Conservation (phyloP, 2,329 filamentous ascomycete species). For the Talaromyces sp. region DNA sequence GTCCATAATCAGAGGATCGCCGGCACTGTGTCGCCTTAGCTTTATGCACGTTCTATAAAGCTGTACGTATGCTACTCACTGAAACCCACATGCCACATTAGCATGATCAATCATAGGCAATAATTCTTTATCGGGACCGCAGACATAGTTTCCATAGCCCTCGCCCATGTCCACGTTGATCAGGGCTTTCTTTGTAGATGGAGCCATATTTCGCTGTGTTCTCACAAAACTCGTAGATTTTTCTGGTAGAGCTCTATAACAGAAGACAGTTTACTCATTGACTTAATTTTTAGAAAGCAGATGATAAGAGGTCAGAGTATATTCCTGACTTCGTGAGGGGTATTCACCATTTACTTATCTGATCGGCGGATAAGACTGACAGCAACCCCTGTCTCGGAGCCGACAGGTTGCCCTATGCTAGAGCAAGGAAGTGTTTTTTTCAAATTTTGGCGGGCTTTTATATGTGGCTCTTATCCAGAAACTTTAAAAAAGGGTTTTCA, state of each 20-base stretch:
- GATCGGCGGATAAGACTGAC: neutral
- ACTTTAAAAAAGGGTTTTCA: too few relatives aligned
- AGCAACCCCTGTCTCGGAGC: neutral
- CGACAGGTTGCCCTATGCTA: neutral
- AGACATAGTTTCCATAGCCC: constrained; percentile 46
- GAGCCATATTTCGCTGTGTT: constrained; percentile 46
- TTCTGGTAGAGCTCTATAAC: too few relatives aligned
- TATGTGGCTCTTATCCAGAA: neutral
- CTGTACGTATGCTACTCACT: constrained; percentile 23
- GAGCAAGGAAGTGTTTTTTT: neutral
- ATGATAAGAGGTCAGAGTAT: neutral
- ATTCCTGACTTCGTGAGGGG: neutral
- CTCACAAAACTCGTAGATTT: too few relatives aligned
- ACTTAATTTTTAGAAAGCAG: too few relatives aligned
- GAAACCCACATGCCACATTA: constrained; percentile 60
- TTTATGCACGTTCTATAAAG: neutral
- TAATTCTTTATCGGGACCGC: constrained; percentile 58
- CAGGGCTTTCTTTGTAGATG: constrained; percentile 51
- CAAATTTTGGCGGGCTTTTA: neutral
- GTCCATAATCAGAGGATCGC: constrained; percentile 63
- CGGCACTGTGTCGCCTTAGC: neutral
- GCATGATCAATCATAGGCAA: constrained; percentile 60
- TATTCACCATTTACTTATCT: neutral
- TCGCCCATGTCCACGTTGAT: constrained; percentile 49
- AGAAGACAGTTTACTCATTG: too few relatives aligned